These are phyloP conservation scores for Plasmodium blacklocki DNA, from an alignment of 169 alveolate species.

Conservation along the genomic window DNA sequence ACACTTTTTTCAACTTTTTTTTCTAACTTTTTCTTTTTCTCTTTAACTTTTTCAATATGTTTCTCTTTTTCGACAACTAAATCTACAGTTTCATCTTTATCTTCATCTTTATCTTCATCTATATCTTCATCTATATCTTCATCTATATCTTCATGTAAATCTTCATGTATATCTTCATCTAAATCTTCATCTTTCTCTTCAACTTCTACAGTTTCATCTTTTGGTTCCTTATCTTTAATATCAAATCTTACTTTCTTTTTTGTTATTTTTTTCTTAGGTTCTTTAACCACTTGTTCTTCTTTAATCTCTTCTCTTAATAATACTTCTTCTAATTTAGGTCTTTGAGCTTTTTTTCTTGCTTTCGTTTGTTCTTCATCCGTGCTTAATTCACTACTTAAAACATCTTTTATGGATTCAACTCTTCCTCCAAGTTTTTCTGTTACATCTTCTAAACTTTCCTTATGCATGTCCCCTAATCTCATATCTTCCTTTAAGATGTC, in stretches of 20 bases:
- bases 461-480: constrained; percentile 1
- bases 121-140: not conserved
- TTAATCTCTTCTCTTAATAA: not conserved
- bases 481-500: constrained; percentile 3
- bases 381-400: not conserved
- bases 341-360: not conserved
- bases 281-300: not conserved
- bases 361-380: not conserved
- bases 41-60: not conserved
- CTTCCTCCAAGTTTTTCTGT: not conserved
- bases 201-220: not conserved
- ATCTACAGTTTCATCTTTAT: not conserved
- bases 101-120: not conserved
- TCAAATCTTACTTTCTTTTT: not conserved
- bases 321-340: not conserved
- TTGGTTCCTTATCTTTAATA: not conserved
- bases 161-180: not conserved
- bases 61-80: not conserved
- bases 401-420: not conserved
- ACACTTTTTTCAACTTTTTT: constrained; percentile 2
- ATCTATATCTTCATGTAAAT: not conserved
- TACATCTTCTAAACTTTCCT: not conserved
- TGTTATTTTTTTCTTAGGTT: not conserved
- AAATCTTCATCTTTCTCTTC: not conserved
- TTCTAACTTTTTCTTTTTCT: not conserved